Evolutionary conservation across 2,329 filamentous ascomycete species (phyloP), one percentile per base, ranked within the genome.

Genomic region (Microsporum canis): DNA sequence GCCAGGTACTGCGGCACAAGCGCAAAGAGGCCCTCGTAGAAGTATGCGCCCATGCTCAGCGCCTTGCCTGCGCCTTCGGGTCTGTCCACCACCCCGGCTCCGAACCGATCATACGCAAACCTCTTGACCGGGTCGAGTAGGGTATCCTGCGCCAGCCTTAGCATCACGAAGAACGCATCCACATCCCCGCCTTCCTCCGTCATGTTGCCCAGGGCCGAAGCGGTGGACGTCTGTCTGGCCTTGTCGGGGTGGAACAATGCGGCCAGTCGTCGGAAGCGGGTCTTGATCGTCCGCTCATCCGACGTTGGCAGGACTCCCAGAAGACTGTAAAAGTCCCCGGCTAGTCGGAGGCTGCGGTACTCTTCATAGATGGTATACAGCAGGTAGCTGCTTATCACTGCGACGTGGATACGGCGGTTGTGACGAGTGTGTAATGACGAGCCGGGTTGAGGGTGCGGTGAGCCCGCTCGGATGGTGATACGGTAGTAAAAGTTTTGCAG

Each of bases 281-380:
- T 87, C 75, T 95, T 94, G 71, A 99, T 83, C 10, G 87, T 85
- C 67, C 83, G 83, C 59, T 95, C 90, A 59, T 83, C 81, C 8
- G 88, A 87, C 61, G 81, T 73, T 41, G 86, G 79, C 10, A 86
- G 78, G 0, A 96, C 82, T 39, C 84, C 84, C 0, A 99, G 82
- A 65, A 87, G 82, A 55, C 83, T 79, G 77, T 96, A 97, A 77
- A 88, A 96, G 73, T 89, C 86, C 17, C 87, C 85, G 0, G 80
- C 78, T 51, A 81, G 78, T 64, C 84, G 87, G 33, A 96, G 80
- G 65, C 89, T 85, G 77, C 88, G 85, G 79, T 95, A 89, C 69
- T 90, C 88, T 76, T 97, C 92, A 77, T 91, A 94, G 68, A 97
- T 84, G 55, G 91, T 96, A 79, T 96, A 96, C 65, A 87, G 76